These are phyloP conservation scores for Ascocoryne sarcoides DNA, from an alignment of 2,329 filamentous ascomycete species.

Conservation along the genomic window DNA sequence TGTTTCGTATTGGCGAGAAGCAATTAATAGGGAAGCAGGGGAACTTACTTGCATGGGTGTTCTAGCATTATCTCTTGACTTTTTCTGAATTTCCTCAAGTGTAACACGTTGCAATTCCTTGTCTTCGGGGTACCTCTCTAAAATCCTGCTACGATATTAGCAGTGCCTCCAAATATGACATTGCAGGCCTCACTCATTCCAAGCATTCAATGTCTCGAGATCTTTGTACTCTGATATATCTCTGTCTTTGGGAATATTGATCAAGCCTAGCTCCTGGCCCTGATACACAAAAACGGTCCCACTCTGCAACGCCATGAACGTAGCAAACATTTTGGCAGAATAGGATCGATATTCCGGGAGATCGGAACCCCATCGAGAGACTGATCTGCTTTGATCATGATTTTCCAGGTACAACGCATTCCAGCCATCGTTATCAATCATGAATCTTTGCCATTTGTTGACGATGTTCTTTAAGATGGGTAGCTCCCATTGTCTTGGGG, in stretches of 20 bases:
- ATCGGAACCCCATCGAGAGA: conserved; percentile 40
- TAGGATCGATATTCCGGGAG: conserved; percentile 32
- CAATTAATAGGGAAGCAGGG: not conserved
- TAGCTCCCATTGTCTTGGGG: conserved; percentile 31
- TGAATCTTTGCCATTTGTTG: conserved; percentile 41
- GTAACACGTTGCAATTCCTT: conserved; percentile 32
- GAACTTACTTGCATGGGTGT: conserved; percentile 48
- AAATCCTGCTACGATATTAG: conserved; percentile 22
- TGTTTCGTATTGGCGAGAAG: conserved; percentile 26
- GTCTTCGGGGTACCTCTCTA: conserved; percentile 29
- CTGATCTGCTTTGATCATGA: conserved; percentile 44
- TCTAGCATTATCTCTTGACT: conserved; percentile 60
- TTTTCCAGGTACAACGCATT: conserved; percentile 50
- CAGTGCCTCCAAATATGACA: not conserved
- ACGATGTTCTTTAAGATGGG: conserved; percentile 38
- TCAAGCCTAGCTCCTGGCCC: conserved; percentile 51
- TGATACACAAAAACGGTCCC: conserved; percentile 53
- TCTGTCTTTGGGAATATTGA: conserved; percentile 49
- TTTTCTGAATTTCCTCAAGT: conserved; percentile 44
- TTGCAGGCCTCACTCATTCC: conserved; percentile 28
- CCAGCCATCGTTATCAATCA: conserved; percentile 45
- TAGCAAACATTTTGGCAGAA: conserved; percentile 45
- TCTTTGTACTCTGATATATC: conserved; percentile 60
- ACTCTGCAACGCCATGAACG: conserved; percentile 39
- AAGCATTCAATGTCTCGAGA: conserved; percentile 48